These are phyloP conservation scores for Ophiostoma novo-ulmi DNA, from an alignment of 2,329 filamentous ascomycete species.

Conservation along the genomic window DNA sequence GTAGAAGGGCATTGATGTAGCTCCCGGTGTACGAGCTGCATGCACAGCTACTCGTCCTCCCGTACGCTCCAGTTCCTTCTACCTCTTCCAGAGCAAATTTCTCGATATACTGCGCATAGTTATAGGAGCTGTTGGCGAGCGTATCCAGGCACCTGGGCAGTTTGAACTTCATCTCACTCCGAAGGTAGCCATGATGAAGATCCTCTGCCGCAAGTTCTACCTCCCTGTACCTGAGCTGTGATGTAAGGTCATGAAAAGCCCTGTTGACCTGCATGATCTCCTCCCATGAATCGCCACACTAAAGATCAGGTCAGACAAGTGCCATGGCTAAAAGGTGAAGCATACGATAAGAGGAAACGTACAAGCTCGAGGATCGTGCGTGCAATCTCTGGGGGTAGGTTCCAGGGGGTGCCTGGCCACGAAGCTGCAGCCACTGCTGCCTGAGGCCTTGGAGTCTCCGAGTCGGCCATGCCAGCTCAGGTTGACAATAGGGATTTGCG, in stretches of 20 bases:
- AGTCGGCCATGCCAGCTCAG: neutral
- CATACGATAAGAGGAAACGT: neutral
- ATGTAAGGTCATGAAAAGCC: neutral
- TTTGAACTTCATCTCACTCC: neutral
- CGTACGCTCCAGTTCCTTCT: neutral
- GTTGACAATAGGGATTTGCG: neutral
- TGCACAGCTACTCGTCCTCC: too few relatives aligned
- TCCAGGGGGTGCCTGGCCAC: neutral
- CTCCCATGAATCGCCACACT: neutral
- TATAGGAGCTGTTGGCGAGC: neutral
- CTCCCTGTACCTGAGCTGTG: neutral
- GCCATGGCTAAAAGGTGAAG: neutral
- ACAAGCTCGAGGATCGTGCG: neutral
- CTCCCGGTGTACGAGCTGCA: neutral
- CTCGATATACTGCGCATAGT: neutral
- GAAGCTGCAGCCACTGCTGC: neutral
- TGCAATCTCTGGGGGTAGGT: neutral
- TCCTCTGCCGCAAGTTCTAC: neutral
- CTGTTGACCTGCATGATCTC: neutral
- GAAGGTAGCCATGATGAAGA: neutral
- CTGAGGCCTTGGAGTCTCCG: too few relatives aligned
- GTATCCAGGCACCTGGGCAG: neutral
- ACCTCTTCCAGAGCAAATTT: neutral
- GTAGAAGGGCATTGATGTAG: neutral
- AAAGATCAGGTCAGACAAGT: neutral